Percentiles rank a stretch among this genome's conserved stretches.
Conservation (phyloP, 805 yeast genomes). For the Starmerella bombicola region DNA sequence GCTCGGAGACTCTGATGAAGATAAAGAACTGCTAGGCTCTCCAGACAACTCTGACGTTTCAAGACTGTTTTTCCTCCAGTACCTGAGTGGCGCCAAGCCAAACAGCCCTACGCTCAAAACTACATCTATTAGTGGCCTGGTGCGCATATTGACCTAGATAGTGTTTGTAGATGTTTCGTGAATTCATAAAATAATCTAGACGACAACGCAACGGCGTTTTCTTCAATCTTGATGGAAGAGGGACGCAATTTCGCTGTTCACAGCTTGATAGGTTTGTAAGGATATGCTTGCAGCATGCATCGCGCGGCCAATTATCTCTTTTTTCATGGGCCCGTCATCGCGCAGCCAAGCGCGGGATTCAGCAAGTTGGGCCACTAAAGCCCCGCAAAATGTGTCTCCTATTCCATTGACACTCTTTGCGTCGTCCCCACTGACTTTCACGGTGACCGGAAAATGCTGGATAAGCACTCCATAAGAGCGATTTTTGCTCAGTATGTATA, state of each 20-base stretch:
- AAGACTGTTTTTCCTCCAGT: slow-evolving; percentile 59
- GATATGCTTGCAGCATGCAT: slow-evolving; percentile 31
- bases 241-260: slow-evolving; percentile 20
- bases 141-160: background rate
- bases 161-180: background rate
- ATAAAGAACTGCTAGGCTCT: slow-evolving; percentile 39
- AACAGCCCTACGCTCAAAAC: slow-evolving; percentile 41
- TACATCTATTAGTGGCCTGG: slow-evolving; percentile 14
- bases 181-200: background rate
- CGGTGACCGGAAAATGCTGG: slow-evolving; percentile 43
- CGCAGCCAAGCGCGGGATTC: slow-evolving; percentile 24
- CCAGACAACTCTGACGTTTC: slow-evolving; percentile 52
- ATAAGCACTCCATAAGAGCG: slow-evolving; percentile 41
- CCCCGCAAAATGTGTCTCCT: slow-evolving; percentile 72
- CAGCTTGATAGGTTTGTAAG: slow-evolving; percentile 26
- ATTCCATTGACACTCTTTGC: slow-evolving; percentile 73
- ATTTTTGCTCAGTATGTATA: slow-evolving; percentile 19
- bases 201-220: background rate
- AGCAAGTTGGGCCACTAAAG: slow-evolving; percentile 37
- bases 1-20: slow-evolving; percentile 25
- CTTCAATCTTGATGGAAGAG: no score
- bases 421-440: slow-evolving; percentile 29
- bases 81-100: slow-evolving; percentile 58
- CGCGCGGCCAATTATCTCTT: slow-evolving; percentile 25
- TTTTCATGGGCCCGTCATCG: slow-evolving; percentile 26